Conservation (phyloP, 164 flowering plant genomes). For the Umbellularia californica region DNA sequence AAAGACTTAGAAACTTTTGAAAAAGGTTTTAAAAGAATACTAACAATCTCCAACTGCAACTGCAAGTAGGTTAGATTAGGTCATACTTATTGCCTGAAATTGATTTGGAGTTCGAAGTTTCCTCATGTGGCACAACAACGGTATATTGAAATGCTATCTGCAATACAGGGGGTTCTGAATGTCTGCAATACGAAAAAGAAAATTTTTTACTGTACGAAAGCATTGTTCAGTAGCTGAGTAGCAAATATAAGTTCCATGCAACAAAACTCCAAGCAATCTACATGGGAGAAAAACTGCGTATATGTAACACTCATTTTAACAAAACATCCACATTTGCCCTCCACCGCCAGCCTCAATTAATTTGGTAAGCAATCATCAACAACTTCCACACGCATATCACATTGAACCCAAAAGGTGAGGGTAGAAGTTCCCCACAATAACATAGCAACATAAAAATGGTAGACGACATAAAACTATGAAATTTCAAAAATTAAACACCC, state of each 20-base stretch:
- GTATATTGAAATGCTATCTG: conserved; percentile 94
- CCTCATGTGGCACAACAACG: conserved; percentile 80
- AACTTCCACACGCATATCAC: too few species aligned
- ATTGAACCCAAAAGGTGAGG: too few species aligned
- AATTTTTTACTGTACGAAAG: background rate
- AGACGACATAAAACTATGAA: too few species aligned
- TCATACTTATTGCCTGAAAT: conserved; percentile 65
- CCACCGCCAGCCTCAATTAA: too few species aligned
- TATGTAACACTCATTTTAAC: too few species aligned
- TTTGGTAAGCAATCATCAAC: too few species aligned
- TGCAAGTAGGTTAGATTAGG: conserved; percentile 1
- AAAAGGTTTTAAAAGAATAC: background rate
- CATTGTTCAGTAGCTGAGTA: background rate
- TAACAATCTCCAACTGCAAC: background rate
- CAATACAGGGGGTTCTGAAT: conserved; percentile 70
- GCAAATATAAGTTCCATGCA: background rate
- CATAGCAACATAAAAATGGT: too few species aligned
- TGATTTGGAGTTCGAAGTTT: conserved; percentile 36
- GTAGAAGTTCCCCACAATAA: too few species aligned
- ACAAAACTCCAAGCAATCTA: background rate
- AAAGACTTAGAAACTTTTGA: background rate
- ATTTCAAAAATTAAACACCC: too few species aligned
- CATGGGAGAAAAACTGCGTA: too few species aligned
- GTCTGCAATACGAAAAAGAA: conserved; percentile 41
- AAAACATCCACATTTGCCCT: too few species aligned